Evolutionary conservation across 2,329 filamentous ascomycete species (phyloP).

Genomic region (Aspergillus sp.): DNA sequence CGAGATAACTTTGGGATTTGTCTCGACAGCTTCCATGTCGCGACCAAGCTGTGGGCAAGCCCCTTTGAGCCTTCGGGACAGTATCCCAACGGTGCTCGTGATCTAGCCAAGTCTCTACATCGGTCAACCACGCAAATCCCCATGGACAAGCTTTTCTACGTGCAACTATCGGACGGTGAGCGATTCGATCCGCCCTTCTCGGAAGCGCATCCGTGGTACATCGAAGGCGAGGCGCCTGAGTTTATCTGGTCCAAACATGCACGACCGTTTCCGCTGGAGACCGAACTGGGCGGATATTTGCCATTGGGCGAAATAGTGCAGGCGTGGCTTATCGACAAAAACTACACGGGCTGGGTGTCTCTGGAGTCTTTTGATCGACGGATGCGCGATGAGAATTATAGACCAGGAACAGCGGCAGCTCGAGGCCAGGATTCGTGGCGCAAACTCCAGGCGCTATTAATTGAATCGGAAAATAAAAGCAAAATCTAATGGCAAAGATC

Average conservation of each 20-base stretch:
- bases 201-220: slow-evolving; percentile 22
- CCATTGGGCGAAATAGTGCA: slow-evolving; percentile 21
- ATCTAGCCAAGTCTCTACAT: slow-evolving; percentile 18
- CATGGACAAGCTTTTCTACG: slow-evolving; percentile 27
- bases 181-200: slow-evolving; percentile 25
- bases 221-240: slow-evolving; percentile 20
- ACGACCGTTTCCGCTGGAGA: slow-evolving; percentile 26
- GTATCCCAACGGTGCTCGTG: slow-evolving; percentile 13
- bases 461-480: not conserved
- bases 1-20: slow-evolving; percentile 33
- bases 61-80: slow-evolving; percentile 17
- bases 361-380: slow-evolving; percentile 27
- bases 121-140: slow-evolving; percentile 14
- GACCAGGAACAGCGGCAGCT: slow-evolving; percentile 11
- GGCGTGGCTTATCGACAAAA: slow-evolving; percentile 23
- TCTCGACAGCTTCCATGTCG: slow-evolving; percentile 32
- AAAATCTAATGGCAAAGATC: too few species aligned
- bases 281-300: slow-evolving; percentile 18
- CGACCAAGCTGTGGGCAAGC: slow-evolving; percentile 28
- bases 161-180: slow-evolving; percentile 33
- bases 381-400: slow-evolving; percentile 16
- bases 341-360: slow-evolving; percentile 26
- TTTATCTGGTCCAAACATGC: slow-evolving; percentile 26
- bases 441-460: slow-evolving; percentile 8
- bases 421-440: slow-evolving; percentile 15